A percentile compares a stretch with the other conserved stretches of the same genome.
These are phyloP conservation scores for Dryas integrifolia DNA, from an alignment of 331 rosid species.

Conservation along the genomic window DNA sequence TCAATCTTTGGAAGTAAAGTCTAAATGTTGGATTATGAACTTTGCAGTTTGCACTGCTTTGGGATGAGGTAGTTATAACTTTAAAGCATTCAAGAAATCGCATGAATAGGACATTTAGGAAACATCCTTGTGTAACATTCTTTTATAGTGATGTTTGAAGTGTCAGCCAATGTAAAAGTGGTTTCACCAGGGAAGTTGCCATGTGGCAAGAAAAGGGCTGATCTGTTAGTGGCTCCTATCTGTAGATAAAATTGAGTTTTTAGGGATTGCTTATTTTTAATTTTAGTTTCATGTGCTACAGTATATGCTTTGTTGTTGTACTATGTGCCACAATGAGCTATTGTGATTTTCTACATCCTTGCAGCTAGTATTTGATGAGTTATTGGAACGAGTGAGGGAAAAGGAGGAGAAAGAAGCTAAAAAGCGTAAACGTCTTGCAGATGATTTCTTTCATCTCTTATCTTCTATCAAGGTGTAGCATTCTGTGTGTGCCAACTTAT, in stretches of 20 bases:
- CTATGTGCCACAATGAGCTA: conserved; percentile 16
- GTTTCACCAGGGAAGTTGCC: not conserved
- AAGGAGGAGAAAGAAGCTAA: conserved; percentile 92
- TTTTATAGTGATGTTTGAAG: not conserved
- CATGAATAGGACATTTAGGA: not conserved
- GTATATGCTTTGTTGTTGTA: conserved; percentile 9
- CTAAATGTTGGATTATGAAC: conserved; percentile 1
- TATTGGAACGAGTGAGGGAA: conserved; percentile 70
- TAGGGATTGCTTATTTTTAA: conserved; percentile 13
- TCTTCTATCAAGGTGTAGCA: conserved; percentile 63
- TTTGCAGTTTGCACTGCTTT: conserved; percentile 9
- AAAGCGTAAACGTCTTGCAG: conserved; percentile 75
- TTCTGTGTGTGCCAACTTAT: conserved; percentile 21
- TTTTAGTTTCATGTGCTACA: conserved; percentile 4
- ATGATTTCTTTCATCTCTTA: conserved; percentile 58
- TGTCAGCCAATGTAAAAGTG: not conserved
- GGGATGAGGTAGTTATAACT: conserved; percentile 1
- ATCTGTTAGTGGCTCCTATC: not conserved
- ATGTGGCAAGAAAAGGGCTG: not conserved
- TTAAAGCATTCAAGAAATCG: not conserved
- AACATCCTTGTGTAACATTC: not conserved
- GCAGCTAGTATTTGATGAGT: conserved; percentile 89
- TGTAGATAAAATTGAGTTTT: not conserved
- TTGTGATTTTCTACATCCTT: conserved; percentile 34
- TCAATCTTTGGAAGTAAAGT: not conserved